Conservation (phyloP, 495 filamentous ascomycete genomes). For the Aspergillus avenaceus region DNA sequence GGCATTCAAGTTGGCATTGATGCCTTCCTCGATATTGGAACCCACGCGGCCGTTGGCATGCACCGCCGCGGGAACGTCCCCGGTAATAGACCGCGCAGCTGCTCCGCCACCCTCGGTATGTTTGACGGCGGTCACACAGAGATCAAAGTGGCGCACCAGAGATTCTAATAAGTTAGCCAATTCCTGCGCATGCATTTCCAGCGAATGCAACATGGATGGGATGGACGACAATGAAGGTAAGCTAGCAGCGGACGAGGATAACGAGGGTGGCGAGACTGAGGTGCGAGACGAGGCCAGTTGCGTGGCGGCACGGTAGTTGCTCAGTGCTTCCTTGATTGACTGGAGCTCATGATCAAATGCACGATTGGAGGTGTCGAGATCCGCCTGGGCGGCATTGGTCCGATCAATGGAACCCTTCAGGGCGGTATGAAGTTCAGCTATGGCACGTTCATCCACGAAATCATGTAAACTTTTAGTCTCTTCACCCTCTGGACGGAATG, state of each 20-base stretch:
- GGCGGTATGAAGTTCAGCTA: constrained; percentile 61
- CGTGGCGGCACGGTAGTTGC: constrained; percentile 35
- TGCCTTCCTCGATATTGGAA: constrained; percentile 55
- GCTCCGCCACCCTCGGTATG: constrained; percentile 86
- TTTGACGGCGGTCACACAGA: constrained; percentile 87
- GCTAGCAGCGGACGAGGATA: constrained; percentile 32
- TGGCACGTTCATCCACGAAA: constrained; percentile 80
- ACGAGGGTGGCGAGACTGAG: constrained; percentile 37
- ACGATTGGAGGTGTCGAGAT: constrained; percentile 41
- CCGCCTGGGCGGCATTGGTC: constrained; percentile 52
- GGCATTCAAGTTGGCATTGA: constrained; percentile 45
- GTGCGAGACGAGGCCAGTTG: constrained; percentile 38
- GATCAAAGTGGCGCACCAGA: constrained; percentile 87
- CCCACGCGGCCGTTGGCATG: constrained; percentile 45
- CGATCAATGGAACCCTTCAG: constrained; percentile 65
- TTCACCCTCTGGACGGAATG: constrained; percentile 66
- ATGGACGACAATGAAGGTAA: constrained; percentile 49
- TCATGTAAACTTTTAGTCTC: constrained; percentile 71
- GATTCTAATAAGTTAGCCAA: constrained; percentile 81
- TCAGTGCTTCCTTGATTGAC: constrained; percentile 57
- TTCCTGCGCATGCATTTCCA: constrained; percentile 74
- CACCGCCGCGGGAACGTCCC: constrained; percentile 57
- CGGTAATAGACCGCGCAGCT: constrained; percentile 57
- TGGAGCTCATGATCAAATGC: constrained; percentile 56
- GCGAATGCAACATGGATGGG: constrained; percentile 61